Evolutionary conservation across 768 basidiomycete species (phyloP).

Genomic region (Asterophora parasitica): DNA sequence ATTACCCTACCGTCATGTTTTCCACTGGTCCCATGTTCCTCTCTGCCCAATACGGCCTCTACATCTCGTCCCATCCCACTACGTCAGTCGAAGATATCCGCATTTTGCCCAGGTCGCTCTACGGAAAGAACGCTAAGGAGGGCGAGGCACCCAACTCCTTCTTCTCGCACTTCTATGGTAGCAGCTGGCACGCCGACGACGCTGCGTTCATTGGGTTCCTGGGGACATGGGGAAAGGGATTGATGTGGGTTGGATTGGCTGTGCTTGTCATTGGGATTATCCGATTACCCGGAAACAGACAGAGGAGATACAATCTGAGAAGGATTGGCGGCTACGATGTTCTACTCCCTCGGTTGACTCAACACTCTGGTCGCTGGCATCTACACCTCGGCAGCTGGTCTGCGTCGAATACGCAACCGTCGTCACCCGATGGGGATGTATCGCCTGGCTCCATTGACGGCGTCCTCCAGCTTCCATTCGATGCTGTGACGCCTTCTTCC

Average conservation of each 20-base stretch:
- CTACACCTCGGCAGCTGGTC: constrained; percentile 59
- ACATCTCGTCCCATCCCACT: constrained; percentile 61
- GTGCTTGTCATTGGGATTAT: constrained; percentile 68
- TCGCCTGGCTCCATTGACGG: constrained; percentile 40
- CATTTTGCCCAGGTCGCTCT: constrained; percentile 92
- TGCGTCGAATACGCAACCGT: constrained; percentile 42
- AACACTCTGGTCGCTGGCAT: constrained; percentile 69
- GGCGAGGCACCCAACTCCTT: constrained; percentile 86
- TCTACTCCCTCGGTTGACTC: constrained; percentile 68
- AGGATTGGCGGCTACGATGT: constrained; percentile 74
- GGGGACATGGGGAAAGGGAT: constrained; percentile 76
- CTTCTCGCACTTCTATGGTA: constrained; percentile 97
- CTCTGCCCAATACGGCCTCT: constrained; percentile 89
- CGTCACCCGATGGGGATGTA: constrained; percentile 34
- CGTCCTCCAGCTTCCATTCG: constrained; percentile 62
- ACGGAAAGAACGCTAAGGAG: constrained; percentile 89
- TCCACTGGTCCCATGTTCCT: constrained; percentile 99
- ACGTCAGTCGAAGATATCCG: constrained; percentile 74
- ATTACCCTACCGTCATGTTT: constrained; percentile 99
- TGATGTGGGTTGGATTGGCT: constrained; percentile 81
- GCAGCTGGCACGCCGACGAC: constrained; percentile 97
- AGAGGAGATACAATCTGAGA: constrained; percentile 55
- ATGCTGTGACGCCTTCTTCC: constrained; percentile 43
- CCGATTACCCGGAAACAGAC: constrained; percentile 51
- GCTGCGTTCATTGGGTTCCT: constrained; percentile 97